Base-by-base conservation (phyloP, 768 basidiomycete species). In the Hydnomerulius pinastri region DNA sequence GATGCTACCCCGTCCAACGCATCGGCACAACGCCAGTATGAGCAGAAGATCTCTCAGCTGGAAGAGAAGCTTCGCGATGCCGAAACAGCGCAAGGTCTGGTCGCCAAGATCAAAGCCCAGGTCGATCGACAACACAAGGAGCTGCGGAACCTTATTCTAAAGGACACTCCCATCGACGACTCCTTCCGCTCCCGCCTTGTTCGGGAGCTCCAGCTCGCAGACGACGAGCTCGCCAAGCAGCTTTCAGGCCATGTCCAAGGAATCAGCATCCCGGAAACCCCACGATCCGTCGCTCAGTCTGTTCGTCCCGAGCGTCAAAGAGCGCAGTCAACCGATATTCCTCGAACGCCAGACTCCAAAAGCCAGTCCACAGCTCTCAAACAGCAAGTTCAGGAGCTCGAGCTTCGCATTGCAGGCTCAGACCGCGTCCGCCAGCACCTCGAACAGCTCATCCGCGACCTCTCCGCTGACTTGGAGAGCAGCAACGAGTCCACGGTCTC, bases 101-200 rank as follows among this genome's bases (percentile, higher is more conserved):
- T 78, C 2, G 66, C 77, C 2, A 77, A 75, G 55, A 83, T 87
- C 57, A 80, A 76, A 56, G 80, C 82, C 30, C 81, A 77, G 39
- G 77, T 88, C 25, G 81, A 83, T 56, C 77, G 76, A 13, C 86
- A 88, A 46, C 86, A 87, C 60, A 77, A 78, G n/a, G 87, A 90
- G 53, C 78, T 90, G 35, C 81, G 86, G 4, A 73, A 79, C n/a
- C 72, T 88, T 20, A 79, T 89, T 46, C 73, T 79, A 70, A 73
- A 73, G 38, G 78, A 75, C 43, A 76, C 75, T 10, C 78, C 83
- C 8, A 74, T 76, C 30, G 87, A 87, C 52, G 77, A 78, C 28
- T 70, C 75, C 4, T 84, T 89, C 74, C 82, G 85, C 43, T 71
- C 76, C 18, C 77, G 80, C 15, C 68, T 90, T 5, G 70, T 89